Base-by-base conservation (phyloP, 2,329 filamentous ascomycete species). In the Ophiostoma australiae region DNA sequence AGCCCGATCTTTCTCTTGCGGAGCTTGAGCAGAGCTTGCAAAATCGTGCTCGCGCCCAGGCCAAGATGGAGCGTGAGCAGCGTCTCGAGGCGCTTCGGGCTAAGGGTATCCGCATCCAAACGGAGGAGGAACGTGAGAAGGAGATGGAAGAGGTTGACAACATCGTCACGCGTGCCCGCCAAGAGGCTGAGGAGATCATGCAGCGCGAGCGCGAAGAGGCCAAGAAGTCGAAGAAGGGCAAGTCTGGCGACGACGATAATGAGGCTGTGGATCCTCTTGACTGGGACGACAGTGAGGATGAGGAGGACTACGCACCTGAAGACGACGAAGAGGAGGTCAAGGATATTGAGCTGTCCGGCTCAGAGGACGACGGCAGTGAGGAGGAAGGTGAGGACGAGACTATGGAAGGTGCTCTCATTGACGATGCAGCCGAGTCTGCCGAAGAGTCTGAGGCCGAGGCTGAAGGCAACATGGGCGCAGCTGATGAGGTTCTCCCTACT, bases 91-190 rank as follows among this genome's bases (percentile, higher is more conserved):
- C 89, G 75, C 85, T 99, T 58, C 89, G 87, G 76, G 89, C 90
- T 13, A 93, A 91, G 79, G 95, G 95, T 8, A 85, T 97, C 35
- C 82, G 90, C 33, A 84, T 98, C 23, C 90, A 94, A 78, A 97
- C 92, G 0, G 88, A 90, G 1, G 94, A 97, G 79, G 94, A 99
- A 78, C 88, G 92, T 27, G 91, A 94, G 77, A 87, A 88, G 44
- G 91, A 97, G 78, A 88, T 93, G 79, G 89, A 91, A 71, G 89
- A 94, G 72, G 88, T 97, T 15, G 95, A 98, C 75, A 91, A 97
- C 76, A 86, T 98, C 72, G 87, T 98, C 35, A 90, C 94, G 67
- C 93, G 90, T 76, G 94, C 94, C 27, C 86, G 93, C 71, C 85
- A 89, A 73, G 92, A 98, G 77, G 94, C 90, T 1, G 87, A 91